These are phyloP conservation scores for Fremontodendron californicum DNA, from an alignment of 345 rosid genomes.

Conservation along the genomic window DNA sequence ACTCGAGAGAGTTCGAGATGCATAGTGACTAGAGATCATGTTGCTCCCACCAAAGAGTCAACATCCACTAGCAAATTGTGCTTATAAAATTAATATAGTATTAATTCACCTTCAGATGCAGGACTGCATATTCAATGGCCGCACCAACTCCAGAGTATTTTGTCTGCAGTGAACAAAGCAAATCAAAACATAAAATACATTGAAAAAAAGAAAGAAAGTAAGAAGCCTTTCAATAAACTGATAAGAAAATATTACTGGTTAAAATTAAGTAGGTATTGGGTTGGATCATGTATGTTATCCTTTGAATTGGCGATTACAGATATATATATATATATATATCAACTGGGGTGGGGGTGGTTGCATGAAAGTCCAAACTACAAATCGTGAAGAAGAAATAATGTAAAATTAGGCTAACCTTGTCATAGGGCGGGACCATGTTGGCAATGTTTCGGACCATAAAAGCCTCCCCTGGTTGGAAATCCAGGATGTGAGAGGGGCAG, in stretches of 20 bases:
- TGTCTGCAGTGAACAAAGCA: constrained; percentile 40
- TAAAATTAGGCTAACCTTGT: constrained; percentile 39
- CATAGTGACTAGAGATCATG: constrained; percentile 20
- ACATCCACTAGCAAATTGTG: background rate
- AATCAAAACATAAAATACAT: constrained; percentile 1
- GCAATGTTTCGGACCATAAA: constrained; percentile 96
- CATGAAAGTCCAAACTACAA: background rate
- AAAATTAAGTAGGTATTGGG: background rate
- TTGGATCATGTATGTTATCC: background rate
- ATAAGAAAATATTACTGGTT: background rate
- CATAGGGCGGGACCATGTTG: constrained; percentile 87
- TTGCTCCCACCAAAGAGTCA: constrained; percentile 7
- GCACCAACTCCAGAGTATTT: constrained; percentile 76
- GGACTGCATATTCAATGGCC: constrained; percentile 90
- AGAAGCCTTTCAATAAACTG: background rate
- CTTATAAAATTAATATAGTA: background rate
- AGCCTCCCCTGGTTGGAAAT: constrained; percentile 97
- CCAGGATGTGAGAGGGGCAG: constrained; percentile 82
- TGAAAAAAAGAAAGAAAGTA: background rate
- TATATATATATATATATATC: too few relatives aligned
- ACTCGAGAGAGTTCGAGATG: background rate
- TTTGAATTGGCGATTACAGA: background rate
- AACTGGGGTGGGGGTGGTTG: background rate
- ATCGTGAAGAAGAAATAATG: background rate
- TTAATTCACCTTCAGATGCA: constrained; percentile 74